Percentiles rank a stretch among this genome's conserved stretches.
phyloP scores from a whole-genome alignment of 2,329 filamentous ascomycete species.

The Botrytis cinerea region DNA sequence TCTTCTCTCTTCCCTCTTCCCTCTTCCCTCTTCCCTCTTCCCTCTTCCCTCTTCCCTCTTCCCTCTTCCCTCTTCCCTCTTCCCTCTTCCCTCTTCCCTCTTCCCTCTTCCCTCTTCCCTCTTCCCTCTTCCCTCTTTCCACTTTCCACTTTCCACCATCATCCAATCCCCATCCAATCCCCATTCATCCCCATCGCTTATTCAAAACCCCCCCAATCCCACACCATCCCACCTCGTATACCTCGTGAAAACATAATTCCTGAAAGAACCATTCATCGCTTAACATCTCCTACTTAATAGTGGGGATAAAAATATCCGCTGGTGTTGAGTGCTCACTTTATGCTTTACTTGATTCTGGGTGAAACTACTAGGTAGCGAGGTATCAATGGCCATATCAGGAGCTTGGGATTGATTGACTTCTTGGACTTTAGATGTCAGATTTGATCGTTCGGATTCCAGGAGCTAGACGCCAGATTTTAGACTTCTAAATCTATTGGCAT shows the following conservation, averaged over 20 bases:
- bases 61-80: neutral
- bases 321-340: neutral
- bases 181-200: neutral
- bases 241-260: neutral
- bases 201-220: neutral
- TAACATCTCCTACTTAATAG: too few species aligned
- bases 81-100: neutral
- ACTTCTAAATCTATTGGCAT: neutral
- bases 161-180: neutral
- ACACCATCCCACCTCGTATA: neutral
- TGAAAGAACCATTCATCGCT: neutral
- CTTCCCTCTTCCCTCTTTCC: neutral
- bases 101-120: neutral
- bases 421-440: neutral
- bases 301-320: neutral
- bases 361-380: neutral
- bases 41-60: neutral
- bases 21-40: neutral
- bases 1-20: neutral
- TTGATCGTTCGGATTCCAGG: neutral
- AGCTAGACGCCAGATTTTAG: neutral
- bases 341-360: neutral
- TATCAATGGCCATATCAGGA: neutral
- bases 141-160: neutral
- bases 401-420: neutral